These are phyloP conservation scores for Flaveria trinervia DNA, from an alignment of 129 eudicot genomes.

Conservation along the genomic window DNA sequence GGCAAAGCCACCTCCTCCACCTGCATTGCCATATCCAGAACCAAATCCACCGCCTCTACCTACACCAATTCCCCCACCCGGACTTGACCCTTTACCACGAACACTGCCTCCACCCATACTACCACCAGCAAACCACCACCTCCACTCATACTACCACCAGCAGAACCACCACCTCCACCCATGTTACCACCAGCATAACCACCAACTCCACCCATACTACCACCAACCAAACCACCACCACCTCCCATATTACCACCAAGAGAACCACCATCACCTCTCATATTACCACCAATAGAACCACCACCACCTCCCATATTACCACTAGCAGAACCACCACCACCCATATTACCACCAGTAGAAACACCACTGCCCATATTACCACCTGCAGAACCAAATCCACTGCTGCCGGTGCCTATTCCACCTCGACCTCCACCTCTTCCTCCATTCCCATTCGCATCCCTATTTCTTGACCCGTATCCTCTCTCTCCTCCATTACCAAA, in stretches of 20 bases:
- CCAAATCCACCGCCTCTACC: constrained; percentile 18
- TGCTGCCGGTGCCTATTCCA: constrained; percentile 29
- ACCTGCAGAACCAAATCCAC: constrained; percentile 28
- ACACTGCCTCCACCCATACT: constrained; percentile 22
- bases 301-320: constrained; percentile 27
- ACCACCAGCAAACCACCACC: constrained; percentile 16
- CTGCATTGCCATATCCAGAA: constrained; percentile 24
- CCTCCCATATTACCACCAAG: constrained; percentile 29
- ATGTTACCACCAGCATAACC: constrained; percentile 17
- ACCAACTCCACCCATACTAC: background rate
- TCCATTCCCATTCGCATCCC: constrained; percentile 28
- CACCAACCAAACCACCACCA: constrained; percentile 21
- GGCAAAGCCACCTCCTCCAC: constrained; percentile 32
- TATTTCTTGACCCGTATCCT: constrained; percentile 34
- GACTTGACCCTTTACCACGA: background rate
- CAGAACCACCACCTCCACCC: constrained; percentile 17
- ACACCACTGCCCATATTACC: constrained; percentile 25
- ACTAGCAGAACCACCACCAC: constrained; percentile 18
- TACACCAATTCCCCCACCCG: constrained; percentile 15
- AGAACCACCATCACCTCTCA: constrained; percentile 18
- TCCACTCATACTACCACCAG: constrained; percentile 16
- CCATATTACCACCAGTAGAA: constrained; percentile 25
- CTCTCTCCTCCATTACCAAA: constrained; percentile 29
- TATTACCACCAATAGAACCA: constrained; percentile 22
- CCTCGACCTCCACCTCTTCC: constrained; percentile 31